Base-by-base conservation (phyloP, 345 rosid species). In the Citrus trifoliata region DNA sequence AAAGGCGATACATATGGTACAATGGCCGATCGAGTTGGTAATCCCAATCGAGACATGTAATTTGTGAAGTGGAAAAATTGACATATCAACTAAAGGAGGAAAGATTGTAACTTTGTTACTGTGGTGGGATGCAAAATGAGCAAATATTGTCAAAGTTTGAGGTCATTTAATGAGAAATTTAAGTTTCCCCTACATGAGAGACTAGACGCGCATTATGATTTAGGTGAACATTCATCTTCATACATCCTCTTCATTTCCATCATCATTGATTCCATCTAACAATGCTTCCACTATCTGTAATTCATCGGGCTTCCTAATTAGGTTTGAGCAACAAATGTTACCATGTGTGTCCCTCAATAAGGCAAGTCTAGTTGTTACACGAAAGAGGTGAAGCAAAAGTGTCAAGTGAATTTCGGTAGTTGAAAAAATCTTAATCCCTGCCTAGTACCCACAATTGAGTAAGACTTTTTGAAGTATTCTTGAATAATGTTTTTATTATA, bases 171-270 rank as follows among this genome's bases (percentile, higher is more conserved):
- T 37, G 53, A 21, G 74, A 61, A 56, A 19, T 42, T 46, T 28
- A 10, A 63, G 28, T 42, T 24, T 28, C 24, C 21, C 10, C 30
- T 63, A 63, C 59, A 7, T 21, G 27, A 18, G 42, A 63, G 70
- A 63, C 64, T 63, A 75, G 70, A 46, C 46, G 12, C 58, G 21
- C 61, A 30, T 64, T 16, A 75, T 75, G 70, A 64, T n/a, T 75
- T 75, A 28, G 70, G 59, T 75, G 78, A 70, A 28, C 42, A 63
- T 42, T 75, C 21, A 67, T 70, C 61, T 71, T 66, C 27, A 62
- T 27, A 0, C 3, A 24, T 61, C 16, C 30, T 62, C 62, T 25
- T 14, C 65, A 9, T 25, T 24, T 0, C 21, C 25, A 16, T 25
- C 67, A 70, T 70, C 60, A 70, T 18, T 60, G 27, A 16, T 40